Base-by-base conservation (phyloP, 208 protist species). In the Leishmania arabica region DNA sequence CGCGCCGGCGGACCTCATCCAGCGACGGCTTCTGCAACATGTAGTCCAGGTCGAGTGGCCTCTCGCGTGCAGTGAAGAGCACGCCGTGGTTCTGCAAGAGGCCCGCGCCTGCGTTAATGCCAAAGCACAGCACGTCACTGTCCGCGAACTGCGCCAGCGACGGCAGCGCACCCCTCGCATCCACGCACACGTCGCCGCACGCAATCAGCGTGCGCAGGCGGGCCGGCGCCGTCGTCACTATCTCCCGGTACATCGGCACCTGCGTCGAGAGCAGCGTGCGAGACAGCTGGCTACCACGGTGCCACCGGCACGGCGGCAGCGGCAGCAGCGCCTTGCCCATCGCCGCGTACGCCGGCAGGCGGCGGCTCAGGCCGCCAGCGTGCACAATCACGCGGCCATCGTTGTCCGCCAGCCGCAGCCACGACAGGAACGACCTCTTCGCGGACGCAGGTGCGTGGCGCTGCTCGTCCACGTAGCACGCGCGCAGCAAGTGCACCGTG, bases 21-120 rank as follows among this genome's bases (percentile, higher is more conserved):
- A 83, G 37, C 58, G 81, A 81, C n/a, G 89, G 89, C 68, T 91
- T 93, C 87, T 93, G 89, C 73, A 90, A 49, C 89, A 93, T 89
- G 68, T 85, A 88, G 13, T 84, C 81, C n/a, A 93, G 83, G 17
- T 85, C 80, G 1, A 71, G 73, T 1, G 83, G 83, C 9, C 24
- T 47, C 34, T 64, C 53, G 47, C 56, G 77, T n/a, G 70, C 73
- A 47, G 81, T 85, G 73, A 90, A 90, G 64, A 91, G 87, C 34
- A 93, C 87, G 60, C 88, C 90, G 79, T 91, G 86, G 51, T 83
- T 70, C 37, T 53, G 58, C 37, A 91, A 62, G 6, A 77, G 24
- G 27, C 81, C 47, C 37, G 79, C 27, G 31, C 83, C 85, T 2
- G 78, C 56, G 62, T 42, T 66, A 68, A 93, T 24, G 51, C 86